phyloP scores from a whole-genome alignment of 805 yeast species.

The Naumovozyma dairenensis region DNA sequence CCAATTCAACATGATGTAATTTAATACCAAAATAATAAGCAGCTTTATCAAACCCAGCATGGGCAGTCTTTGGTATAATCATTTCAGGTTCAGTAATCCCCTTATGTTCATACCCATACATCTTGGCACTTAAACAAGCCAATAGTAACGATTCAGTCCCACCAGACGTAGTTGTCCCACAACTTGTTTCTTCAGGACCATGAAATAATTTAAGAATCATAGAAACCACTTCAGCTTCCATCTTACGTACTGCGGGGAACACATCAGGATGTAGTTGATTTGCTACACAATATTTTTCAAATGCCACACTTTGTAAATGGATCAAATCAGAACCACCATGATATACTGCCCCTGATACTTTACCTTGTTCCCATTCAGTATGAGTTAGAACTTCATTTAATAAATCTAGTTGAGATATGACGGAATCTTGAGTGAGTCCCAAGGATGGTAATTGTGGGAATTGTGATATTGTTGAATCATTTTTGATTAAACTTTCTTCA shows the following conservation, averaged over 20 bases:
- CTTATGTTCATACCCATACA: constrained; percentile 47
- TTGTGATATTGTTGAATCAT: constrained; percentile 37
- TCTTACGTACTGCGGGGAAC: constrained; percentile 90
- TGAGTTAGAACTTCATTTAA: constrained; percentile 42
- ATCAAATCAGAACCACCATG: constrained; percentile 85
- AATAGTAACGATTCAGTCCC: constrained; percentile 89
- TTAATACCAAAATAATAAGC: constrained; percentile 83
- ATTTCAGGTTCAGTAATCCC: constrained; percentile 74
- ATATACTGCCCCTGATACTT: constrained; percentile 90
- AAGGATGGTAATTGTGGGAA: constrained; percentile 44
- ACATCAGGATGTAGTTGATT: constrained; percentile 96
- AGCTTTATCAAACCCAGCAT: constrained; percentile 94
- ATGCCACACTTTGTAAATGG: constrained; percentile 67
- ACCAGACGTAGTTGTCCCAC: constrained; percentile 84
- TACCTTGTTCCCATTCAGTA: constrained; percentile 75
- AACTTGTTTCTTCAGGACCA: constrained; percentile 53
- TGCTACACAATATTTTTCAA: constrained; percentile 68
- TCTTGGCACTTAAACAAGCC: constrained; percentile 83
- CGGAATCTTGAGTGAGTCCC: constrained; percentile 43
- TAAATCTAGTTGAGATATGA: constrained; percentile 43
- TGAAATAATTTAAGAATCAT: constrained; percentile 78
- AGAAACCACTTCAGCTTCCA: constrained; percentile 90
- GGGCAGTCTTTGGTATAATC: constrained; percentile 80
- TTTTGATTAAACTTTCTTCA: constrained; percentile 49
- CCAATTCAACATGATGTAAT: constrained; percentile 69